phyloP scores from a whole-genome alignment of 306 rosid species.

The Pueraria montana region DNA sequence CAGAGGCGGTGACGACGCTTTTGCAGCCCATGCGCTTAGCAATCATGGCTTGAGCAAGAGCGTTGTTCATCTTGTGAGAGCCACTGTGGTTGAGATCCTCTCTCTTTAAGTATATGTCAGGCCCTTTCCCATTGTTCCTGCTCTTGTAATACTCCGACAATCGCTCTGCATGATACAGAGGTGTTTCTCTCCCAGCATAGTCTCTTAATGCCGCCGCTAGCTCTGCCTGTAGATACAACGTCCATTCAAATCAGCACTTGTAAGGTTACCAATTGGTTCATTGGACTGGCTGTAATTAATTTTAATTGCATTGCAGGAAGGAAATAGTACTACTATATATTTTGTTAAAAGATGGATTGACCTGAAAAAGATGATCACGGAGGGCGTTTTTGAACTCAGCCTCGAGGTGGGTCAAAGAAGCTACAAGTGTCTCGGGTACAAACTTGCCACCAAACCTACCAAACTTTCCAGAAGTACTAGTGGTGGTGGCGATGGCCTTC shows the following conservation, averaged over 20 bases:
- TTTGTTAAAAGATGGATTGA: too few species aligned
- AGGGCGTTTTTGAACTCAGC: slow-evolving; percentile 54
- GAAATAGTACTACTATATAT: too few species aligned
- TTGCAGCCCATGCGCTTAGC: slow-evolving; percentile 68
- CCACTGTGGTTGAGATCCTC: slow-evolving; percentile 82
- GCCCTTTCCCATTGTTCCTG: slow-evolving; percentile 58
- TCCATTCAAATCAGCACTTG: too few species aligned
- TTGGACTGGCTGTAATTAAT: too few species aligned
- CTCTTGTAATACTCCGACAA: slow-evolving; percentile 66
- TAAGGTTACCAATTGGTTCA: too few species aligned
- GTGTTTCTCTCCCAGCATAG: slow-evolving; percentile 78
- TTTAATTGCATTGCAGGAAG: too few species aligned
- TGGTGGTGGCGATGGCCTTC: not conserved
- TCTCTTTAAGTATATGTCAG: slow-evolving; percentile 77
- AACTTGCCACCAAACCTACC: slow-evolving; percentile 81
- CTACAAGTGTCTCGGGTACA: slow-evolving; percentile 68
- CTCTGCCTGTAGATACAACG: too few species aligned
- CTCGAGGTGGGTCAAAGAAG: slow-evolving; percentile 63
- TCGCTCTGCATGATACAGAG: slow-evolving; percentile 67
- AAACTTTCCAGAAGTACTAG: slow-evolving; percentile 50
- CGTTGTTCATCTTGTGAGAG: slow-evolving; percentile 82
- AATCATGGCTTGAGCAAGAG: slow-evolving; percentile 76
- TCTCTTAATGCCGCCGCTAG: slow-evolving; percentile 63
- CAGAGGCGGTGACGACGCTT: slow-evolving; percentile 65
- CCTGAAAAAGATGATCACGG: slow-evolving; percentile 67